Base-by-base conservation (phyloP, 176 grass and related monocot genomes). In the Oryza australiensis region DNA sequence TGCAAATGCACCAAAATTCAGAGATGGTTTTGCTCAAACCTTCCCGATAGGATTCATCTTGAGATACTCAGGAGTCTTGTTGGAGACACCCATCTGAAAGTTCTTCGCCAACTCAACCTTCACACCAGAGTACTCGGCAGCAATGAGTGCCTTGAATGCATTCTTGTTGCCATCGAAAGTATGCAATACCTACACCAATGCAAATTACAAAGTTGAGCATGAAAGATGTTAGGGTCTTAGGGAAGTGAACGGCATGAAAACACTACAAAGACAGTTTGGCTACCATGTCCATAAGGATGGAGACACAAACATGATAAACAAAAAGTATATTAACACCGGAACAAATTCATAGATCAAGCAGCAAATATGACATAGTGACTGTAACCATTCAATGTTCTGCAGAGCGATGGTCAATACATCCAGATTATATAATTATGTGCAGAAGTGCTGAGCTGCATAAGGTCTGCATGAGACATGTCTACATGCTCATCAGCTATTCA, bases 11-110 rank as follows among this genome's bases (percentile, higher is more conserved):
- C 11, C 3, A 68, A 75, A 60, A 12, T 41, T 26, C 9, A 35
- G 27, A 28, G 64, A 3, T 16, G 23, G 5, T 28, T 64, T 79
- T 55, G 4, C 10, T 1, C 37, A 24, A 87, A 94, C 94, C 92
- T 97, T 97, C 22, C 92, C 92, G 8, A 97, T 22, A 8, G 89
- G 94, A 77, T 97, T 97, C 87, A 94, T 94, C 76, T 92, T 92
- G 35, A 97, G 76, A 87, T 85, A 97, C 46, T 92, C 83, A 3
- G 87, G 87, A 68, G 89, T 90, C 64, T 90, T 92, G 82, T 97
- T 94, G 68, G 92, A 84, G 4, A 97, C 87, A 63, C 92, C 92
- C 92, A 97, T 97, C 79, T 92, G 72, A 82, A 97, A 97, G 37
- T 90, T 62, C 66, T 97, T 92, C 3, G 16, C 89, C 22, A 94